phyloP scores from a whole-genome alignment of 257 asterid genomes.

The Coffea eugenioides region DNA sequence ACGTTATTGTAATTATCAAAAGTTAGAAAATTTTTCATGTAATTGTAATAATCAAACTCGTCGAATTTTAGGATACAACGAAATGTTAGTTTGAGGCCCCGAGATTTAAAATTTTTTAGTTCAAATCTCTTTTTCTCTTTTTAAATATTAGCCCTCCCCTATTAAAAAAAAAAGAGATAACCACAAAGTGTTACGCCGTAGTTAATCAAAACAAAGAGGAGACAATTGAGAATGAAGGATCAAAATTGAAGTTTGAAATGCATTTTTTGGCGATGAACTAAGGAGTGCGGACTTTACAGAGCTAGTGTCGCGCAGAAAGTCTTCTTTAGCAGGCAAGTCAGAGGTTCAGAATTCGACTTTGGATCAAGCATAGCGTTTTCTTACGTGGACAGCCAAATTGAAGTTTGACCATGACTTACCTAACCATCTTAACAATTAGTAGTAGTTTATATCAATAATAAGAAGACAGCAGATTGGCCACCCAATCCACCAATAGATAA shows the following conservation, averaged over 20 bases:
- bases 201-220: background rate
- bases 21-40: background rate
- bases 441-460: background rate
- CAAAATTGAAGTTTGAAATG: background rate
- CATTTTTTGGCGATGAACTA: background rate
- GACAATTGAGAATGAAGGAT: background rate
- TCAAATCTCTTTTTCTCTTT: too few relatives aligned
- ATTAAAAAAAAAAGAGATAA: too few relatives aligned
- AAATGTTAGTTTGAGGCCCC: background rate
- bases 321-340: conserved; percentile 8
- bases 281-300: background rate
- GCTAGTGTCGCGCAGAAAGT: background rate
- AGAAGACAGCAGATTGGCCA: background rate
- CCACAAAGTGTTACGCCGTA: too few relatives aligned
- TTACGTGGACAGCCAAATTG: conserved; percentile 11
- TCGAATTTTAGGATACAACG: background rate
- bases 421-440: background rate
- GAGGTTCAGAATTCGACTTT: conserved; percentile 1
- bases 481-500: background rate
- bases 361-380: background rate
- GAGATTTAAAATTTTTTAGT: too few relatives aligned
- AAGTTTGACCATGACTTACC: conserved; percentile 8
- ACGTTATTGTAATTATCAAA: background rate
- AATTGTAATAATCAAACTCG: background rate
- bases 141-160: too few relatives aligned